A percentile compares a stretch with the other conserved stretches of the same genome.
These are phyloP conservation scores for Suaeda aralocaspica DNA, from an alignment of 148 eudicot genomes.

Conservation along the genomic window DNA sequence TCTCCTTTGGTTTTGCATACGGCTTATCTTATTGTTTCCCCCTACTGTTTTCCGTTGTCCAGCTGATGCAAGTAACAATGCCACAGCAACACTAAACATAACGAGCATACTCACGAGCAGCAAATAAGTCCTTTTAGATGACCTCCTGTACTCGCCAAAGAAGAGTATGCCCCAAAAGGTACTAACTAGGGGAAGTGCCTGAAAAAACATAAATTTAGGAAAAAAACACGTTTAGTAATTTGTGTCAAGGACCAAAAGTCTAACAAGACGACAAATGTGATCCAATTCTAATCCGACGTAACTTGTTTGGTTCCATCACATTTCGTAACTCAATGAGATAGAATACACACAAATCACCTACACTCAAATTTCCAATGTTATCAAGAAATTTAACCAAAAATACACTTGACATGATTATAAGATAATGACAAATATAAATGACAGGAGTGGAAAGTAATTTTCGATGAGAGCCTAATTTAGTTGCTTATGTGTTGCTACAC, in stretches of 20 bases:
- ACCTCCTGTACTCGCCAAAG: slow-evolving; percentile 35
- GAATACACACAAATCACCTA: too few species aligned
- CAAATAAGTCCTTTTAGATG: slow-evolving; percentile 29
- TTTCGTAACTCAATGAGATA: too few species aligned
- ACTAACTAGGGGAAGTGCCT: slow-evolving; percentile 33
- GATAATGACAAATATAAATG: too few species aligned
- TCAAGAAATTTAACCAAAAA: too few species aligned
- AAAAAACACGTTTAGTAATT: too few species aligned
- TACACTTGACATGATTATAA: too few species aligned
- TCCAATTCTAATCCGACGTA: neutral
- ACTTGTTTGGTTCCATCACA: neutral
- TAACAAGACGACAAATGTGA: neutral
- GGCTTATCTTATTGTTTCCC: neutral
- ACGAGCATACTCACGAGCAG: slow-evolving; percentile 28
- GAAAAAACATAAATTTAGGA: too few species aligned
- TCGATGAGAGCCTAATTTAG: too few species aligned
- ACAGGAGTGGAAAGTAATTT: too few species aligned
- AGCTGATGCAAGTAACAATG: slow-evolving; percentile 32
- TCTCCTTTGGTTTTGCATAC: slow-evolving; percentile 17
- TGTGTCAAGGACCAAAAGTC: too few species aligned
- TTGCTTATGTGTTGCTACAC: too few species aligned
- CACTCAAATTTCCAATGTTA: too few species aligned
- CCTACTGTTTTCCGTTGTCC: slow-evolving; percentile 25
- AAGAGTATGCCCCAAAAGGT: slow-evolving; percentile 35
- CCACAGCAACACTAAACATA: slow-evolving; percentile 32